Evolutionary conservation across 2,329 filamentous ascomycete genomes (phyloP).

Genomic region (Epichloe sylvatica): DNA sequence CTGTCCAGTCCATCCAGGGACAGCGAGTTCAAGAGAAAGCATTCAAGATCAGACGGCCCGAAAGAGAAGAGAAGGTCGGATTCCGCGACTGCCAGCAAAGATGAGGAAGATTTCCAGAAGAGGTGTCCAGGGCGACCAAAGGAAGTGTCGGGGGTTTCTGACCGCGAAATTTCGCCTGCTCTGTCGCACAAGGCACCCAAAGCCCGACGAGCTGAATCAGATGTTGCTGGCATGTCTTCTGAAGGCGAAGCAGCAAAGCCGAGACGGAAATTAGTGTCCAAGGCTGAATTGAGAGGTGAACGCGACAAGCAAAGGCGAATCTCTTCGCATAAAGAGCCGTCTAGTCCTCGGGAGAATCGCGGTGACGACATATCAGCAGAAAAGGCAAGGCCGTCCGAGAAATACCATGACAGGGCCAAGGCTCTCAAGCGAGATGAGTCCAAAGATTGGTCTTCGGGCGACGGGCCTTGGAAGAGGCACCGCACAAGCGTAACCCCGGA

Average conservation of each 20-base stretch:
- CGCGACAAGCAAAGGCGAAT: constrained; percentile 41
- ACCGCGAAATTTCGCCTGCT: constrained; percentile 39
- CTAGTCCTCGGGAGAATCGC: constrained; percentile 36
- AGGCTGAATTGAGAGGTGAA: constrained; percentile 46
- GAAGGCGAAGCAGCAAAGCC: constrained; percentile 46
- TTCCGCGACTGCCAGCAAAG: constrained; percentile 25
- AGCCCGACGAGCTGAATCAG: constrained; percentile 39
- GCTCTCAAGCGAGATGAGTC: constrained; percentile 48
- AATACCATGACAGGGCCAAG: constrained; percentile 45
- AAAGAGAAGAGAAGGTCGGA: constrained; percentile 35
- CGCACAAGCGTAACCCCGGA: constrained; percentile 47
- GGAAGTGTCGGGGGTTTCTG: constrained; percentile 38
- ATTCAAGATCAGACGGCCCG: constrained; percentile 27
- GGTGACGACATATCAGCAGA: constrained; percentile 36
- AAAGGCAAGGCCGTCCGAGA: constrained; percentile 36
- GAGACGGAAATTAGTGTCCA: constrained; percentile 48
- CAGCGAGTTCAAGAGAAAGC: constrained; percentile 30
- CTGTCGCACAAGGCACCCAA: constrained; percentile 34
- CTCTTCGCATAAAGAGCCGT: constrained; percentile 32
- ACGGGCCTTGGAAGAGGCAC: constrained; percentile 42
- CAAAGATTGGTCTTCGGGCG: constrained; percentile 38
- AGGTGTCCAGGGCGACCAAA: constrained; percentile 38
- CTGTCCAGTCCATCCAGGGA: constrained; percentile 36
- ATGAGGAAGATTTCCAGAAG: constrained; percentile 36
- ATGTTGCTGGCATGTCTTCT: constrained; percentile 37